Base-by-base conservation (phyloP, 345 rosid genomes). In the Populus simonii region DNA sequence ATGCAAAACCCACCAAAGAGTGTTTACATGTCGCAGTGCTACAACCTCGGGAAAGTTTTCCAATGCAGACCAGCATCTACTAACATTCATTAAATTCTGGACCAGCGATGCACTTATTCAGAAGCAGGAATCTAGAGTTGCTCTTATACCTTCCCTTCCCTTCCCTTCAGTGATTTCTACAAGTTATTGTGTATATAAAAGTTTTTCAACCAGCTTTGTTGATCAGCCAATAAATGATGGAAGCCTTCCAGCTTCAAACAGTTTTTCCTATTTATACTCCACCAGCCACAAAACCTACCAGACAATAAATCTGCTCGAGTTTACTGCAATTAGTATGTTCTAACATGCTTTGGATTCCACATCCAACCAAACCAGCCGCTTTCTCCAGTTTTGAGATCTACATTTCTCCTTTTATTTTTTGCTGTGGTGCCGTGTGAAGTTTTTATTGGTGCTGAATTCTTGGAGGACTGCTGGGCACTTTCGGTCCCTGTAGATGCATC, bases 261-360 rank as follows among this genome's bases (percentile, higher is more conserved):
- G 72, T 68, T 23, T 25, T 6, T 38, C 68, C 38, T 23, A 27
- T n/a, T 33, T 25, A 39, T 25, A 57, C 63, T 9, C 41, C 16
- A 65, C 6, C 11, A 2, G 41, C 77, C 61, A 41, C 41, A 68
- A 25, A 15, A 43, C 57, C 55, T 61, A 61, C 61, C 62, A 9
- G 7, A 13, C 53, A 3, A 10, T 18, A 10, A 25, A 7, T 62
- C 9, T 49, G 47, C 22, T 55, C 2, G 18, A 51, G 41, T 53
- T 66, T 13, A 35, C 66, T 79, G 59, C 41, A 45, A 25, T 89
- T 84, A 89, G 78, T 89, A 77, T 68, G 88, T 79, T 83, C 85
- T 84, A 43, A 83, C 71, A 8, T 79, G 71, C 82, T 90, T 90
- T 43, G 88, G 83, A 55, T 83, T 80, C 90, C 90, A 88, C 57